A percentile compares a stretch with the other conserved stretches of the same genome.
Evolutionary conservation across 164 flowering plant genomes (phyloP).

Genomic region (Magnolia officinalis): DNA sequence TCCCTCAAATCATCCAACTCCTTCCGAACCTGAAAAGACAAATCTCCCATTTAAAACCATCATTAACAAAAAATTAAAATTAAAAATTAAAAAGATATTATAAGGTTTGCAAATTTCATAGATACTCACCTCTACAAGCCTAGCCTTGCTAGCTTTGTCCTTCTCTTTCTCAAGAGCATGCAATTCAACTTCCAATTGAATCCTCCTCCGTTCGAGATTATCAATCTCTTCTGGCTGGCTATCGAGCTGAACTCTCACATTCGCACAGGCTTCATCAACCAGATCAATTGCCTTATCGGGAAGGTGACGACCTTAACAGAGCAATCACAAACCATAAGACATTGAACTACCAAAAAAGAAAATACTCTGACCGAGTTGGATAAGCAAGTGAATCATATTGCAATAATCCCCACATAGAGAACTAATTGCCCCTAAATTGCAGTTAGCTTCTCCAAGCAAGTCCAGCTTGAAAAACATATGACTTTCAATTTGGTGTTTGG

Average conservation of each 20-base stretch:
- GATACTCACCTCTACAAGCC: slow-evolving; percentile 62
- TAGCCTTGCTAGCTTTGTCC: slow-evolving; percentile 88
- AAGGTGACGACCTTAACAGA: slow-evolving; percentile 55
- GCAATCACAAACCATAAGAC: neutral
- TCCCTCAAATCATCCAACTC: slow-evolving; percentile 87
- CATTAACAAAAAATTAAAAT: neutral
- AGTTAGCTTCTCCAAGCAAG: neutral
- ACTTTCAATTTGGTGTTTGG: no score
- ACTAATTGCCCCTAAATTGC: no score
- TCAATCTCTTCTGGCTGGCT: slow-evolving; percentile 92
- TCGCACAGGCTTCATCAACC: slow-evolving; percentile 94
- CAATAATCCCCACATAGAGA: no score
- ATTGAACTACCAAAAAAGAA: no score
- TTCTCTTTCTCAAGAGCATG: slow-evolving; percentile 92
- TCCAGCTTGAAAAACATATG: neutral
- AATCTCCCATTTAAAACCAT: no score
- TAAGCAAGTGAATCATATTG: no score
- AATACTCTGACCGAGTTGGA: no score
- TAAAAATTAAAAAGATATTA: neutral
- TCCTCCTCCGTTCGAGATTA: slow-evolving; percentile 70
- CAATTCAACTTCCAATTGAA: slow-evolving; percentile 75
- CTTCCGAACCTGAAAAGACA: slow-evolving; percentile 44
- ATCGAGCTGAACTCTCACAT: slow-evolving; percentile 89
- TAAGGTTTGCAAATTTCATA: neutral
- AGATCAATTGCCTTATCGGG: slow-evolving; percentile 93